Evolutionary conservation across 2,329 filamentous ascomycete species (phyloP), one percentile per base, ranked within the genome.

Genomic region (Colletotrichum noveboracense): DNA sequence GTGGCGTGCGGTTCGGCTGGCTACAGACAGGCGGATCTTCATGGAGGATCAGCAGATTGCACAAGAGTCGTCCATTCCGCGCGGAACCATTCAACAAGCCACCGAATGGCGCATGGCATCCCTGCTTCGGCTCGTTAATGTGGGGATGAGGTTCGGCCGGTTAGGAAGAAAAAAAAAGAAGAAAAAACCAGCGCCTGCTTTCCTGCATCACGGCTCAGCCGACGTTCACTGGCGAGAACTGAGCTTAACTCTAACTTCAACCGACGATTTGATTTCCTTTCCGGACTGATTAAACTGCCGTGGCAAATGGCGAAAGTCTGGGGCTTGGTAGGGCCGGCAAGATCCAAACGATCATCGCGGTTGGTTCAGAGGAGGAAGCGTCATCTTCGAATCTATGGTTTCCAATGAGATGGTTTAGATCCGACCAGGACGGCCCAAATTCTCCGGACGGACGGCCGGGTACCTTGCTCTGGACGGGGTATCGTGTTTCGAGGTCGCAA

Each of bases 391-490:
- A 58, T 52, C 24, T 71, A 24, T 18, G 64, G 70, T 60, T 72
- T 34, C 70, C 73, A 69, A 68, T 65, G 34, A 68, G 64, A 30
- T 52, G 64, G 64, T 73, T 61, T 64, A 65, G 70, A 73, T 73
- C 34, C 38, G n/a, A 34, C 61, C 38, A 58, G 64, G 66, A 58
- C 73, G 69, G 70, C 64, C 56, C 58, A 75, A 60, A 75, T 36
- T 75, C 70, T 73, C 73, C 70, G 73, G 73, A 7, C 34, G 64
- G 70, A 61, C 30, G 58, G 58, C 30, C 64, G 73, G 73, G 71
- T 34, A 64, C 64, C 64, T 73, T 60, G 56, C 64, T 69, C 52
- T 26, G 32, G n/a, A 64, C 28, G 52, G 36, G 34, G 24, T 43
- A 12, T 62, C n/a, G 60, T 36, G 60, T 65, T n/a, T 62, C n/a